Evolutionary conservation across 306 rosid genomes (phyloP).

Genomic region (Rosa persica): DNA sequence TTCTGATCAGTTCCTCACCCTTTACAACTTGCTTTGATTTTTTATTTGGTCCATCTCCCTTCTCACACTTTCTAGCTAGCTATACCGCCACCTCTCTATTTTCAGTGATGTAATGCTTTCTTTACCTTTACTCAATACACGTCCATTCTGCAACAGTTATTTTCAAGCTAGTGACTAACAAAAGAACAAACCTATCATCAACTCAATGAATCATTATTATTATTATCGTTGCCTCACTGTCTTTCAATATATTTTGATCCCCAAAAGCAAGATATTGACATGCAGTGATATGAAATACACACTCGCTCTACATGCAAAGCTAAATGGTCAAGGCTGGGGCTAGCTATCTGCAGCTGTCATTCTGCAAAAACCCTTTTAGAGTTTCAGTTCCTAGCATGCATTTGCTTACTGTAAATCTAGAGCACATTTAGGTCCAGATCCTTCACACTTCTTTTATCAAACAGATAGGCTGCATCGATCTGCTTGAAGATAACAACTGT

Average conservation of each 20-base stretch:
- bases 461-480: slow-evolving; percentile 10
- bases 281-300: not conserved
- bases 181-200: not conserved
- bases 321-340: not conserved
- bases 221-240: not conserved
- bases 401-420: not conserved
- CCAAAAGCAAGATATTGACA: not conserved
- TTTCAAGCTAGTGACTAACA: slow-evolving; percentile 13
- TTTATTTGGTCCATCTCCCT: not conserved
- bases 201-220: not conserved
- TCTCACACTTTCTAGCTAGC: slow-evolving; percentile 22
- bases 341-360: slow-evolving; percentile 4
- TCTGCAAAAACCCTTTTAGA: not conserved
- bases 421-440: not conserved
- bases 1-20: not conserved
- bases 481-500: slow-evolving; percentile 20
- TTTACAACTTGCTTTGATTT: slow-evolving; percentile 29
- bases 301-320: not conserved
- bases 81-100: slow-evolving; percentile 5
- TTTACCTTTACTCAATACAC: not conserved
- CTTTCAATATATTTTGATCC: slow-evolving; percentile 4
- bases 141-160: slow-evolving; percentile 7
- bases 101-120: slow-evolving; percentile 11
- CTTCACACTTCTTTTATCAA: not conserved
- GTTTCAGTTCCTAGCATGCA: slow-evolving; percentile 7